phyloP scores from a whole-genome alignment of 768 basidiomycete species.

The Melanogaster broomeanus region DNA sequence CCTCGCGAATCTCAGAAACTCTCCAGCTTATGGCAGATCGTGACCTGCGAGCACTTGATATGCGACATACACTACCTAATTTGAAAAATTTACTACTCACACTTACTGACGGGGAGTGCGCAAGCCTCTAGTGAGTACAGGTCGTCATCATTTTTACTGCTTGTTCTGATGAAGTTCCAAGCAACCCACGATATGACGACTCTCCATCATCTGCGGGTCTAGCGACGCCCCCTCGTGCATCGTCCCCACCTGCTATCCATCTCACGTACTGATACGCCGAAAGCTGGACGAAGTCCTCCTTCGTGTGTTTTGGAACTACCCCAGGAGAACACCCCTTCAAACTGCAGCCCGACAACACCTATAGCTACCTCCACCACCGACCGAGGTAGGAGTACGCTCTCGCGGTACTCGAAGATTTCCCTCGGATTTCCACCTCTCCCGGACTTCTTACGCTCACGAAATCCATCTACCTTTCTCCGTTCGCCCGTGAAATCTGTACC shows the following conservation, averaged over 20 bases:
- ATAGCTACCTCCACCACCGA: slow-evolving; percentile 38
- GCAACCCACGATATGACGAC: slow-evolving; percentile 19
- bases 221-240: slow-evolving; percentile 21
- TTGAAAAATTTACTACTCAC: slow-evolving; percentile 91
- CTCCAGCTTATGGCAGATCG: slow-evolving; percentile 86
- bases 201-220: slow-evolving; percentile 23
- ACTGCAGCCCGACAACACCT: slow-evolving; percentile 62
- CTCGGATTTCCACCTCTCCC: slow-evolving; percentile 64
- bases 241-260: slow-evolving; percentile 12
- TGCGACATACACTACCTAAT: slow-evolving; percentile 95
- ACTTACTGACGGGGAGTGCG: slow-evolving; percentile 68
- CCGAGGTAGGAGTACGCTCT: slow-evolving; percentile 28
- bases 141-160: background rate
- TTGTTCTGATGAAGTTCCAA: slow-evolving; percentile 15
- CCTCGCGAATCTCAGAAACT: slow-evolving; percentile 4
- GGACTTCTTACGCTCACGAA: slow-evolving; percentile 62
- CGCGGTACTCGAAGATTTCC: slow-evolving; percentile 42
- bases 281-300: slow-evolving; percentile 20
- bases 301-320: slow-evolving; percentile 20
- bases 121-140: slow-evolving; percentile 45
- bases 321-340: slow-evolving; percentile 44
- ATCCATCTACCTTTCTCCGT: slow-evolving; percentile 46
- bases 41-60: slow-evolving; percentile 86
- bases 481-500: slow-evolving; percentile 21
- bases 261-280: slow-evolving; percentile 28